phyloP scores from a whole-genome alignment of 257 asterid species.

The Linaria vulgaris region DNA sequence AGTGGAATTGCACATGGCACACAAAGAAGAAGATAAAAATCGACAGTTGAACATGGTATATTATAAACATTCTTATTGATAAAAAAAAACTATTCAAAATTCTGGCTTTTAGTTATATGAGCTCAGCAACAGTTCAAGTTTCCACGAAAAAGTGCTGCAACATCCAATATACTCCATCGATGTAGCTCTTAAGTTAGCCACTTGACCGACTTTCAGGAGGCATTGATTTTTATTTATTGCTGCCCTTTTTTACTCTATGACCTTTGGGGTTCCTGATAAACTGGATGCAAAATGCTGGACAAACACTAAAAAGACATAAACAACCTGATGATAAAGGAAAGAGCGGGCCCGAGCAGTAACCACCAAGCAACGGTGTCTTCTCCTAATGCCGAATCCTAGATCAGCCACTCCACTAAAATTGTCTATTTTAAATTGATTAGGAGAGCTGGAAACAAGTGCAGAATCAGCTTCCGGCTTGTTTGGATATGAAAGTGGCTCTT shows the following conservation, averaged over 20 bases:
- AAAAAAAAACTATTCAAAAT: background rate
- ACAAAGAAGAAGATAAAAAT: no score
- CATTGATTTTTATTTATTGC: no score
- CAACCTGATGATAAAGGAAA: conserved; percentile 94
- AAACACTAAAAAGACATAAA: conserved; percentile 3
- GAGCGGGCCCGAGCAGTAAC: conserved; percentile 89
- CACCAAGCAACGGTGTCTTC: conserved; percentile 70
- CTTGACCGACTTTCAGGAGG: no score
- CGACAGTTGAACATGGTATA: background rate
- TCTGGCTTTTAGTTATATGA: background rate
- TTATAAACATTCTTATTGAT: background rate
- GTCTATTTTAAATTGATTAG: conserved; percentile 34
- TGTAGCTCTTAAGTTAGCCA: no score
- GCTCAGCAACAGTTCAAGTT: background rate
- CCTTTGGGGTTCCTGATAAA: no score
- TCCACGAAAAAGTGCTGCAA: no score
- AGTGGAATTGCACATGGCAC: no score
- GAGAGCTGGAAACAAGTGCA: conserved; percentile 26
- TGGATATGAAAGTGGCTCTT: conserved; percentile 32
- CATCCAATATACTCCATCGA: no score
- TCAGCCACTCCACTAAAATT: conserved; percentile 32
- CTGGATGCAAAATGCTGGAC: no score
- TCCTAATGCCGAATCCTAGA: conserved; percentile 66
- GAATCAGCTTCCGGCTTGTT: conserved; percentile 36
- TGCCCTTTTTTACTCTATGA: no score